Percentiles rank a stretch among this genome's conserved stretches.
These are phyloP conservation scores for Phoma sp. DNA, from an alignment of 2,329 filamentous ascomycete genomes.

Conservation along the genomic window DNA sequence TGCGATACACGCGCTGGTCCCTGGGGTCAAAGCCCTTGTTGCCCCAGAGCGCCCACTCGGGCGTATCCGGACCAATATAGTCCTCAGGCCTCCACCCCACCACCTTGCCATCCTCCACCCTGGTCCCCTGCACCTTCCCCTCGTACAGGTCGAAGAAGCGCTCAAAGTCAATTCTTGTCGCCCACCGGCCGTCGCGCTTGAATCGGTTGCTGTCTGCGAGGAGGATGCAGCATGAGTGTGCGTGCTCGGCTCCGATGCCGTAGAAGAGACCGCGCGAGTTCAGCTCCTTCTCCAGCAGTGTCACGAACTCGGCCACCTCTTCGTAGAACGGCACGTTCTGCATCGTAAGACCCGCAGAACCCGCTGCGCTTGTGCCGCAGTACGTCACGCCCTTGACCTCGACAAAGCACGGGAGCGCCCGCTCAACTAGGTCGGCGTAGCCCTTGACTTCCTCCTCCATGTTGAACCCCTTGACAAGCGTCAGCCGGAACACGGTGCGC, in stretches of 20 bases:
- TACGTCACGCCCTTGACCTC: constrained; percentile 98
- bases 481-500: constrained; percentile 92
- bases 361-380: constrained; percentile 87
- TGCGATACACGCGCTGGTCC: constrained; percentile 85
- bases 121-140: constrained; percentile 49
- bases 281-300: constrained; percentile 73
- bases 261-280: constrained; percentile 75
- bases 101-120: constrained; percentile 53
- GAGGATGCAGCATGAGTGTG: constrained; percentile 90
- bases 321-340: constrained; percentile 96
- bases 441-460: constrained; percentile 90
- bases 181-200: constrained; percentile 78
- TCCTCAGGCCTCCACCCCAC: constrained; percentile 84
- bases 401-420: constrained; percentile 86
- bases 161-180: constrained; percentile 89
- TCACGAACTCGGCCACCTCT: constrained; percentile 84
- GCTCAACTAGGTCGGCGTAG: constrained; percentile 87
- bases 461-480: constrained; percentile 97
- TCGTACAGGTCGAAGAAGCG: constrained; percentile 86
- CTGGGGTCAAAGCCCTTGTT: constrained; percentile 92
- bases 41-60: constrained; percentile 94
- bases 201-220: constrained; percentile 80
- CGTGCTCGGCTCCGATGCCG: constrained; percentile 92
- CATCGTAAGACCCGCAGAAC: constrained; percentile 90
- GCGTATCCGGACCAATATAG: constrained; percentile 83